phyloP scores from a whole-genome alignment of 140 eudicot species.

The Oenanthe javanica region DNA sequence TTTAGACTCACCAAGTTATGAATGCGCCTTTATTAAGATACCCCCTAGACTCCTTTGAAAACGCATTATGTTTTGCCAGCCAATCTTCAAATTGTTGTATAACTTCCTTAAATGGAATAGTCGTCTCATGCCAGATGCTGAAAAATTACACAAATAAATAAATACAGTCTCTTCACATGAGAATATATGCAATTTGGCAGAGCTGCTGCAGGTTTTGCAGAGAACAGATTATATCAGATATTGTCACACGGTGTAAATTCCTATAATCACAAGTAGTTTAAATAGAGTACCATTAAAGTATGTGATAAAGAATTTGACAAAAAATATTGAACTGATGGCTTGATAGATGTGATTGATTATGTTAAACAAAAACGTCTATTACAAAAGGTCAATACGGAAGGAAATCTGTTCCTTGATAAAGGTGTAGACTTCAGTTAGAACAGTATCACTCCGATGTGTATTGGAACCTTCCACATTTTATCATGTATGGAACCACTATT shows the following conservation, averaged over 20 bases:
- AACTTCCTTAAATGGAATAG: constrained; percentile 32
- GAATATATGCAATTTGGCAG: background rate
- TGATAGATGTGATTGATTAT: too few relatives aligned
- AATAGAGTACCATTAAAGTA: background rate
- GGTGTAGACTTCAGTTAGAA: background rate
- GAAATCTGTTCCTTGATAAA: background rate
- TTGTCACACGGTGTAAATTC: too few relatives aligned
- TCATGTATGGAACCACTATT: background rate
- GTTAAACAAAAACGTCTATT: too few relatives aligned
- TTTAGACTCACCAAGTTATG: background rate
- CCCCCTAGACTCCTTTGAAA: constrained; percentile 25
- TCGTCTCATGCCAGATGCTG: constrained; percentile 79
- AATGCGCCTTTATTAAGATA: background rate
- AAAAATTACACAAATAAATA: background rate
- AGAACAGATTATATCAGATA: background rate
- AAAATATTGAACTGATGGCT: too few relatives aligned
- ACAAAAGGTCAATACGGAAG: background rate
- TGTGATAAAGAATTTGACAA: background rate
- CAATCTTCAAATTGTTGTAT: constrained; percentile 80
- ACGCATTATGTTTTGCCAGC: constrained; percentile 15
- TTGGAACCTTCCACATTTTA: background rate
- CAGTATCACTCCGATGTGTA: background rate
- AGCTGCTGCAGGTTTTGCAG: background rate
- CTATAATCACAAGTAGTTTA: background rate
- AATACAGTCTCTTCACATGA: background rate